These are phyloP conservation scores for Mucor racemosus DNA, from an alignment of 371 early-diverging fungal species.

Conservation along the genomic window DNA sequence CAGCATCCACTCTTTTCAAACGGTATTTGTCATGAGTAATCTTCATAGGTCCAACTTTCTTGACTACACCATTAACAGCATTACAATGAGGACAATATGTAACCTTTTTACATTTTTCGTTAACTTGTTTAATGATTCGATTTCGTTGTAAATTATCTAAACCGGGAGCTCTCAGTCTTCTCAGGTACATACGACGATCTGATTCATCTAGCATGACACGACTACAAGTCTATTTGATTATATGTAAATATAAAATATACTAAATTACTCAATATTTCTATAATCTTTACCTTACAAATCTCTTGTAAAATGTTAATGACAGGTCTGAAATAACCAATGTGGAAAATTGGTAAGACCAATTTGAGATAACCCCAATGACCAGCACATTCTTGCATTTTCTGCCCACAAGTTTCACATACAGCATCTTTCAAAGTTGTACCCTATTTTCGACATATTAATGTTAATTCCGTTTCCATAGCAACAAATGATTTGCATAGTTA, in stretches of 20 bases:
- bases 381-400: conserved; percentile 90
- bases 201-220: conserved; percentile 87
- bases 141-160: conserved; percentile 83
- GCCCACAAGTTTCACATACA: conserved; percentile 93
- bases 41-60: conserved; percentile 96
- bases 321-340: conserved; percentile 96
- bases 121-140: conserved; percentile 83
- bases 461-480: background rate
- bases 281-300: conserved; percentile 89
- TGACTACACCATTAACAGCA: conserved; percentile 89
- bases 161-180: conserved; percentile 75
- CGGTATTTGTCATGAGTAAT: conserved; percentile 96
- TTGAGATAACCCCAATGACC: conserved; percentile 99
- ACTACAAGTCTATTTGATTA: conserved; percentile 76
- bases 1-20: conserved; percentile 75
- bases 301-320: conserved; percentile 91
- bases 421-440: conserved; percentile 88
- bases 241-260: too few relatives aligned
- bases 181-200: conserved; percentile 74
- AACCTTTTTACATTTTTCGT: conserved; percentile 89
- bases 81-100: conserved; percentile 88
- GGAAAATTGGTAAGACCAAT: conserved; percentile 96
- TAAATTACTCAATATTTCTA: too few relatives aligned
- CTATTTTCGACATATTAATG: conserved; percentile 42
- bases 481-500: conserved; percentile 26